These are phyloP conservation scores for Ascochyta clinopodiicola DNA, from an alignment of 2,329 filamentous ascomycete species.

Conservation along the genomic window DNA sequence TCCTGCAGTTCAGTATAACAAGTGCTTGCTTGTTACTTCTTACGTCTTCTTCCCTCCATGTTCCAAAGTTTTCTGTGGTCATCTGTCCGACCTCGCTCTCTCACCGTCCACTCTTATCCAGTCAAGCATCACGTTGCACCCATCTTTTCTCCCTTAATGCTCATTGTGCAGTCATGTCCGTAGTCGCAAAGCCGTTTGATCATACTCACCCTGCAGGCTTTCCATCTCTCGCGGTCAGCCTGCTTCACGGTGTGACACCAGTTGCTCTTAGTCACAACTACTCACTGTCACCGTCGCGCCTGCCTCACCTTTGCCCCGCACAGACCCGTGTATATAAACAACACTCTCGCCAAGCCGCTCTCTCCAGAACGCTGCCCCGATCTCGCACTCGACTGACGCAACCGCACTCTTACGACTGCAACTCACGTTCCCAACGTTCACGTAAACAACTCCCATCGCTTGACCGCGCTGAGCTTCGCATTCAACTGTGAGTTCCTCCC, in stretches of 20 bases:
- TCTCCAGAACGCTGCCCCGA: background rate
- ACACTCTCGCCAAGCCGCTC: background rate
- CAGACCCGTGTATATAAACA: slow-evolving; percentile 7
- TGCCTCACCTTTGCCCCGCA: slow-evolving; percentile 7
- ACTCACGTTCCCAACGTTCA: background rate
- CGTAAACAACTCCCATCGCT: background rate
- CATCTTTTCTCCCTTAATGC: background rate
- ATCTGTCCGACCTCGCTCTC: background rate
- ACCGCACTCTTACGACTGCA: background rate
- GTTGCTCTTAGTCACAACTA: background rate
- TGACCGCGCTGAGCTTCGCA: background rate
- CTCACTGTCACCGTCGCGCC: slow-evolving; percentile 4
- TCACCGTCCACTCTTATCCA: background rate
- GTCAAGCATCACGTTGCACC: background rate
- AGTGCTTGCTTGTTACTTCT: background rate
- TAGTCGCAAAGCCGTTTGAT: background rate
- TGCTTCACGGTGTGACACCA: background rate
- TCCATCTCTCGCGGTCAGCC: background rate
- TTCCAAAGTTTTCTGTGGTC: background rate
- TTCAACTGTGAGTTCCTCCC: background rate
- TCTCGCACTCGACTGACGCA: background rate
- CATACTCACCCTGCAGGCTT: background rate
- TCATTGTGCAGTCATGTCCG: background rate
- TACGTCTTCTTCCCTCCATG: background rate
- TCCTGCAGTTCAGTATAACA: slow-evolving; percentile 7